Evolutionary conservation across 305 asterid species (phyloP).

Genomic region (Euphrasia arctica): DNA sequence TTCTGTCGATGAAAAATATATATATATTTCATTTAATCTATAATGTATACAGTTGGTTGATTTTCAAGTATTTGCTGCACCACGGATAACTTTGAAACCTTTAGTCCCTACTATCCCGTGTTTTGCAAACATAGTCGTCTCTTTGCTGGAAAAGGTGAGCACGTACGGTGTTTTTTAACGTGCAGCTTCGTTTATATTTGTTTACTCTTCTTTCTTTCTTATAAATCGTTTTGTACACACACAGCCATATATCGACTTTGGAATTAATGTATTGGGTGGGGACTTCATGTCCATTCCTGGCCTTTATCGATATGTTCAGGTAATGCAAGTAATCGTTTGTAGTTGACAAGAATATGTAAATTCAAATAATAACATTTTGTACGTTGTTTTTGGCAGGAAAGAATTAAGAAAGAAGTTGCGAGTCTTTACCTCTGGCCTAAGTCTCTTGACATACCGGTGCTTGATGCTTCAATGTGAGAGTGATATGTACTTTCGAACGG

Average conservation of each 20-base stretch:
- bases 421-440: slow-evolving; percentile 81
- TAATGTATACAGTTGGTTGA: slow-evolving; percentile 57
- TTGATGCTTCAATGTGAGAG: slow-evolving; percentile 74
- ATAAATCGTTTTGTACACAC: slow-evolving; percentile 23
- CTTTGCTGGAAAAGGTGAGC: slow-evolving; percentile 74
- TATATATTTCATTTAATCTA: slow-evolving; percentile 16
- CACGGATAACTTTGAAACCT: slow-evolving; percentile 70
- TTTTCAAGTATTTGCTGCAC: slow-evolving; percentile 59
- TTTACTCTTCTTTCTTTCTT: not conserved
- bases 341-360: not conserved
- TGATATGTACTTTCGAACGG: slow-evolving; percentile 4
- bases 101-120: slow-evolving; percentile 79
- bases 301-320: slow-evolving; percentile 78
- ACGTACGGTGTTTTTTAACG: not conserved
- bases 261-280: slow-evolving; percentile 74
- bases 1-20: not conserved
- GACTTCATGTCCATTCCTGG: slow-evolving; percentile 88
- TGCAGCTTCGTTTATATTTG: not conserved
- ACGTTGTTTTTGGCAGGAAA: slow-evolving; percentile 54
- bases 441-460: slow-evolving; percentile 74
- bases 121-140: slow-evolving; percentile 57
- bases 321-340: slow-evolving; percentile 15
- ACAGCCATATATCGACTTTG: slow-evolving; percentile 86
- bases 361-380: not conserved
- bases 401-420: slow-evolving; percentile 65